A percentile compares a stretch with the other conserved stretches of the same genome.
Conservation (phyloP, 2,329 filamentous ascomycete genomes). For the Gliomastix tumulicola region DNA sequence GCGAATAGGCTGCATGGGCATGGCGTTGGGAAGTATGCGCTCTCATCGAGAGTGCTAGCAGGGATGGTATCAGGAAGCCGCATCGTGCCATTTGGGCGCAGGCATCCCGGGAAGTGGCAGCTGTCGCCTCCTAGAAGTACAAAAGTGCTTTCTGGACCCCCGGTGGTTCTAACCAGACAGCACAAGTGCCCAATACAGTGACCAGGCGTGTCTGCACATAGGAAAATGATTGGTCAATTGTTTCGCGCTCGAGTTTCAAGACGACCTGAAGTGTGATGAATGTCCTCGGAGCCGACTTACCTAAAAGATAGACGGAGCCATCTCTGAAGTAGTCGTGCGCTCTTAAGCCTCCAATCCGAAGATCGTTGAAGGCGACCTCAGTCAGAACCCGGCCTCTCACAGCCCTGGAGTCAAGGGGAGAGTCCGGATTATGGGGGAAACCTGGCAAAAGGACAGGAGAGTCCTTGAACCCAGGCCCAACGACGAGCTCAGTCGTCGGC, state of each 20-base stretch:
- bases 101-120: not conserved
- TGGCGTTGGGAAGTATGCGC: not conserved
- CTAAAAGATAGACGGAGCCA: not conserved
- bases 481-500: conserved; percentile 33
- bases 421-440: too few species aligned
- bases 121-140: not conserved
- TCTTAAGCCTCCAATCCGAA: not conserved
- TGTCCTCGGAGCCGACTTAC: too few species aligned
- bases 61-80: not conserved
- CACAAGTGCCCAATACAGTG: not conserved
- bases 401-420: too few species aligned
- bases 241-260: too few species aligned
- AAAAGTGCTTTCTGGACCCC: not conserved
- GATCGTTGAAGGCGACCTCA: too few species aligned
- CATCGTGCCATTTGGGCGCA: not conserved
- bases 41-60: not conserved
- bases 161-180: not conserved
- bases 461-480: conserved; percentile 45
- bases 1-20: not conserved
- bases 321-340: not conserved
- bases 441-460: too few species aligned
- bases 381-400: too few species aligned
- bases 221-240: too few species aligned
- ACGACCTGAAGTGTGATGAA: too few species aligned
- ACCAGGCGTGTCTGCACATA: too few species aligned